A percentile compares a stretch with the other conserved stretches of the same genome.
These are phyloP conservation scores for Epichloe bromicola DNA, from an alignment of 2,329 filamentous ascomycete genomes.

Conservation along the genomic window DNA sequence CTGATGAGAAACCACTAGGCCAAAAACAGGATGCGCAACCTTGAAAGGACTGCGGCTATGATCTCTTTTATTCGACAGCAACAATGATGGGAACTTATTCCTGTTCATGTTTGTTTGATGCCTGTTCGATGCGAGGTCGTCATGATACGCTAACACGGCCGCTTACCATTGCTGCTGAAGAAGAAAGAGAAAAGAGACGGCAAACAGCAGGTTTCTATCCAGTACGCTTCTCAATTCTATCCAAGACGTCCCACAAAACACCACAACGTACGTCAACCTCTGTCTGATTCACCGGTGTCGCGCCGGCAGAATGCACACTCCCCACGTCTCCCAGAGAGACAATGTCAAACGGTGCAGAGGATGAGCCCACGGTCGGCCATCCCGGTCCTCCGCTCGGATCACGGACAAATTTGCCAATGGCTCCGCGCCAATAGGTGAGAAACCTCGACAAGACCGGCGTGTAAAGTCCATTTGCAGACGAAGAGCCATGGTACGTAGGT, in stretches of 20 bases:
- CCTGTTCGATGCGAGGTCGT: too few species aligned
- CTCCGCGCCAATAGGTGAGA: constrained; percentile 12
- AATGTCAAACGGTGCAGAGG: constrained; percentile 11
- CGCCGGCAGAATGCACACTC: constrained; percentile 2
- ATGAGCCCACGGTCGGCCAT: constrained; percentile 14
- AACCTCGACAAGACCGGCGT: constrained; percentile 12
- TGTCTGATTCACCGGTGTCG: constrained; percentile 9
- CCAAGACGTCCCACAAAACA: constrained; percentile 8
- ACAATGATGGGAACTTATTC: too few species aligned
- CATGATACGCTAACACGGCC: too few species aligned
- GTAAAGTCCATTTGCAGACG: not conserved
- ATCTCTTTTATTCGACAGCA: too few species aligned
- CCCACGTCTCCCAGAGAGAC: constrained; percentile 11
- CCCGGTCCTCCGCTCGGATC: constrained; percentile 13
- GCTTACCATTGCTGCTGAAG: too few species aligned
- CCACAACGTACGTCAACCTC: constrained; percentile 11
- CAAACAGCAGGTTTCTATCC: not conserved
- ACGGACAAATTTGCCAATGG: constrained; percentile 13
- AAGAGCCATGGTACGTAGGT: constrained; percentile 8
- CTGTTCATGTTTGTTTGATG: too few species aligned
- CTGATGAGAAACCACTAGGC: too few species aligned
- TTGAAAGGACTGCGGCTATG: too few species aligned
- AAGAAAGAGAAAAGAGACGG: too few species aligned
- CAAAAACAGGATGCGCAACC: too few species aligned
- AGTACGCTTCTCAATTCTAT: not conserved